These are phyloP conservation scores for Parathielavia hyrcaniae DNA, from an alignment of 495 filamentous ascomycete species.

Conservation along the genomic window DNA sequence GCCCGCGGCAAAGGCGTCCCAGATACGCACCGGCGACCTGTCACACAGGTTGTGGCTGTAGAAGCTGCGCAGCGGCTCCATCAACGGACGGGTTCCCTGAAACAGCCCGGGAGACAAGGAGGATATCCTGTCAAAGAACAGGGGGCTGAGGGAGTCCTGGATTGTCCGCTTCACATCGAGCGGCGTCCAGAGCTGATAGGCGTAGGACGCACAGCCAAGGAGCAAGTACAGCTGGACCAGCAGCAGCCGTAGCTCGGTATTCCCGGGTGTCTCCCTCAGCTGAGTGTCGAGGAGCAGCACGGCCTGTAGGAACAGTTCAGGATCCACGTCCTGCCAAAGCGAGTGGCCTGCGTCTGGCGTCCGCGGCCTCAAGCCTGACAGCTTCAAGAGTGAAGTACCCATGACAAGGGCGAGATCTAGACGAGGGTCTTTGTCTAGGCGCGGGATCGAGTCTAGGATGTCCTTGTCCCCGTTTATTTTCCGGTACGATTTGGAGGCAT, in stretches of 20 bases:
- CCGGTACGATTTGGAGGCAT: constrained; percentile 28
- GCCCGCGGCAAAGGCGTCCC: constrained; percentile 40
- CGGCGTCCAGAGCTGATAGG: constrained; percentile 39
- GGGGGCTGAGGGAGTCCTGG: constrained; percentile 43
- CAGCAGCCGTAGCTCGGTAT: constrained; percentile 39
- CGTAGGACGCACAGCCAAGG: constrained; percentile 39
- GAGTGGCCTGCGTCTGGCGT: constrained; percentile 18
- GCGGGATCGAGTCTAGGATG: constrained; percentile 24
- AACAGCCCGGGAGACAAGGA: constrained; percentile 44
- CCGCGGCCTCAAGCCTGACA: constrained; percentile 30
- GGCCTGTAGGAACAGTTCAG: constrained; percentile 40
- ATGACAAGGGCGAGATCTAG: constrained; percentile 42
- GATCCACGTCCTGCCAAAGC: constrained; percentile 29
- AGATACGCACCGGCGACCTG: constrained; percentile 36
- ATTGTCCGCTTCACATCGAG: constrained; percentile 47
- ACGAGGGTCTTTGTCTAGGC: constrained; percentile 38
- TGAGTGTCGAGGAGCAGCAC: constrained; percentile 43
- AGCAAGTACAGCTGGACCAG: constrained; percentile 44
- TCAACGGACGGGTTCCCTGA: constrained; percentile 26
- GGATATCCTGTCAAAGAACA: constrained; percentile 49
- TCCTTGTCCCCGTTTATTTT: constrained; percentile 27
- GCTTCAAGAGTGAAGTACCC: constrained; percentile 42
- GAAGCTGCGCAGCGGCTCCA: constrained; percentile 36
- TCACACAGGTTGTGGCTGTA: constrained; percentile 33
- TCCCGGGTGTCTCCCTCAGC: constrained; percentile 31